Base-by-base conservation (phyloP, 106 monocot genomes). In the Narthecium ossifragum region DNA sequence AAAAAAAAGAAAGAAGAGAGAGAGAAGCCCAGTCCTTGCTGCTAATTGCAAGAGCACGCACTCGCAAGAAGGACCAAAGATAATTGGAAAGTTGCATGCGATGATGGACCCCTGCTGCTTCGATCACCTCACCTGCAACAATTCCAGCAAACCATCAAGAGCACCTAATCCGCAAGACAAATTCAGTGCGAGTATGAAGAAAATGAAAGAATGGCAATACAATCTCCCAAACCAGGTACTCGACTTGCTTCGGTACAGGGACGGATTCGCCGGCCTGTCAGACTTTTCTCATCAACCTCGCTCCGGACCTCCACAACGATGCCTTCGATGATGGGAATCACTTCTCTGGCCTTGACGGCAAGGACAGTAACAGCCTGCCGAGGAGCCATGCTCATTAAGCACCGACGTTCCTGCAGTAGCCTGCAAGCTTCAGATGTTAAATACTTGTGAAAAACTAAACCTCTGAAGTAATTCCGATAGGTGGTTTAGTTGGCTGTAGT, bases 241-340 rank as follows among this genome's bases (percentile, higher is more conserved):
- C 53, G 10, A 71, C 39, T 25, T 86, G 81, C 72, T 98, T 98
- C 28, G 79, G 45, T 1, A 98, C 87, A 41, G 96, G 96, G 53
- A 87, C 78, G 5, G 90, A 87, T 67, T 98, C 96, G 26, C 96
- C n/a, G n/a, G n/a, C n/a, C 96, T 0, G 96, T 91, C 13, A 98
- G 72, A 65, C 71, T 87, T 33, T 81, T 78, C 63, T 98, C 87
- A 23, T 98, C 81, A 15, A 87, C 87, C 57, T 98, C 96, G 18
- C 96, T 82, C 12, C 53, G 66, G 2, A 90, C 96, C 11, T 85
- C 90, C 5, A 84, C 70, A 3, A 98, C 96, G 12, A 85, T 27
- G 9, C 96, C 96, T 36, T 98, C 96, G 12, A 98, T n/a, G n/a
- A n/a, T 87, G 0, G 96, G 90, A 46, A 98, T 68, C 43, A 91